A percentile compares a stretch with the other conserved stretches of the same genome.
These are phyloP conservation scores for Linum tenue DNA, from an alignment of 345 rosid species.

Conservation along the genomic window DNA sequence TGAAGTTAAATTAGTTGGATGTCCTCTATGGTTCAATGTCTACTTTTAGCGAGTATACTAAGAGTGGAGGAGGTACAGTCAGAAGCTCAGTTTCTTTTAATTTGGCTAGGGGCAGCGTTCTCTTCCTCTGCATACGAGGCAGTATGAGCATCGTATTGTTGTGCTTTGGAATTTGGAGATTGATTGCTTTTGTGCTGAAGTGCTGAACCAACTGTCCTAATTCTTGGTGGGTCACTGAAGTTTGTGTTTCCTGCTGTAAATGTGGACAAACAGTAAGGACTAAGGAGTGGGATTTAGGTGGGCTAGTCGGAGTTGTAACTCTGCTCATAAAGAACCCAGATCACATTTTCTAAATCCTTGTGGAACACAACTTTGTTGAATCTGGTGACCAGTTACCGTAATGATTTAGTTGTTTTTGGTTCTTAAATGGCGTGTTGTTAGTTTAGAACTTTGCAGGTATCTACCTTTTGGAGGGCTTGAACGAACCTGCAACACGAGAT, in stretches of 20 bases:
- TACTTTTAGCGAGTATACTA: too few relatives aligned
- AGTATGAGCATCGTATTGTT: too few relatives aligned
- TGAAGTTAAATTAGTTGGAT: too few relatives aligned
- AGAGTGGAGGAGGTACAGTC: too few relatives aligned
- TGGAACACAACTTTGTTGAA: neutral
- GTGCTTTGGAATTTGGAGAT: too few relatives aligned
- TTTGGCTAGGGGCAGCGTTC: too few relatives aligned
- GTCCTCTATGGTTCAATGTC: too few relatives aligned
- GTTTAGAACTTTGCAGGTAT: constrained; percentile 47
- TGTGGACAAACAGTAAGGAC: neutral
- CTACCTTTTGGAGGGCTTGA: constrained; percentile 49
- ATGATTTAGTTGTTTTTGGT: neutral
- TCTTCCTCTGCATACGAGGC: too few relatives aligned
- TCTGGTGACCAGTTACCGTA: neutral
- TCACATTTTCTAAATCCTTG: neutral
- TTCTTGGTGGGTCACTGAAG: neutral
- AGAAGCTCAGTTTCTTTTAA: too few relatives aligned
- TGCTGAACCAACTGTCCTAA: neutral
- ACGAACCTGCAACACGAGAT: constrained; percentile 43
- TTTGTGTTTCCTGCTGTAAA: neutral
- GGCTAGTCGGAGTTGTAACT: neutral
- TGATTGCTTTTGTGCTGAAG: neutral
- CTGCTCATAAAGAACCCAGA: neutral
- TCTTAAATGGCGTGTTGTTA: neutral
- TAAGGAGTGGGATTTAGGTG: neutral